A percentile compares a stretch with the other conserved stretches of the same genome.
These are phyloP conservation scores for Boletus fagicola DNA, from an alignment of 768 basidiomycete genomes.

Conservation along the genomic window DNA sequence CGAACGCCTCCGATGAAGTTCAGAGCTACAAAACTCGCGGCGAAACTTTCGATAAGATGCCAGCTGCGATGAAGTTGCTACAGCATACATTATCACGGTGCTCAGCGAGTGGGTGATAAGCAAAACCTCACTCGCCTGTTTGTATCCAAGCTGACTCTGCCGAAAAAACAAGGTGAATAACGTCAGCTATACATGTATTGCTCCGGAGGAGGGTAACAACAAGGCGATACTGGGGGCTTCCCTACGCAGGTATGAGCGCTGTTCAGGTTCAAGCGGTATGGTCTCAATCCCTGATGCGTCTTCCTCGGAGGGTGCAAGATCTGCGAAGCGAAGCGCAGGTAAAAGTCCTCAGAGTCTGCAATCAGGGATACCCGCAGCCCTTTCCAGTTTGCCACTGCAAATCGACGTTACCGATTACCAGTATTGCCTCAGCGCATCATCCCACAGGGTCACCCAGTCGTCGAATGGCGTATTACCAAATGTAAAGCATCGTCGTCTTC, in stretches of 20 bases:
- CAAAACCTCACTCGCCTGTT: slow-evolving; percentile 49
- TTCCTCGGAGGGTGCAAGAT: slow-evolving; percentile 13
- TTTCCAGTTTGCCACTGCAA: slow-evolving; percentile 63
- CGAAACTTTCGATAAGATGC: slow-evolving; percentile 81
- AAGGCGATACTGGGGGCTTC: slow-evolving; percentile 79
- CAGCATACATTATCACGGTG: neutral
- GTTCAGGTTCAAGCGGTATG: slow-evolving; percentile 97
- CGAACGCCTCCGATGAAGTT: slow-evolving; percentile 89
- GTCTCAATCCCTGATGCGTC: slow-evolving; percentile 79
- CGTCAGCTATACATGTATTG: slow-evolving; percentile 49
- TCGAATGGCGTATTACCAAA: slow-evolving; percentile 47
- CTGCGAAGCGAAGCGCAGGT: slow-evolving; percentile 13
- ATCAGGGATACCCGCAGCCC: slow-evolving; percentile 89
- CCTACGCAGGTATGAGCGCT: slow-evolving; percentile 98
- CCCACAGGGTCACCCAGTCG: slow-evolving; percentile 33
- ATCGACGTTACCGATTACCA: slow-evolving; percentile 70
- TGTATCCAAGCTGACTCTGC: slow-evolving; percentile 76
- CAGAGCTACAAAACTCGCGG: slow-evolving; percentile 83
- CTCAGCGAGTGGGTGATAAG: slow-evolving; percentile 1
- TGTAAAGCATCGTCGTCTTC: slow-evolving; percentile 51
- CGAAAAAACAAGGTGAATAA: slow-evolving; percentile 26
- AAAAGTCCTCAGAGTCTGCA: slow-evolving; percentile 28
- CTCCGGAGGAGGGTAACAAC: slow-evolving; percentile 41
- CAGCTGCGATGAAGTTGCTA: slow-evolving; percentile 87
- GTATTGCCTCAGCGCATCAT: slow-evolving; percentile 31